Evolutionary conservation across 257 asterid genomes (phyloP), one percentile per base, ranked within the genome.

Genomic region (Nicotiana knightiana): DNA sequence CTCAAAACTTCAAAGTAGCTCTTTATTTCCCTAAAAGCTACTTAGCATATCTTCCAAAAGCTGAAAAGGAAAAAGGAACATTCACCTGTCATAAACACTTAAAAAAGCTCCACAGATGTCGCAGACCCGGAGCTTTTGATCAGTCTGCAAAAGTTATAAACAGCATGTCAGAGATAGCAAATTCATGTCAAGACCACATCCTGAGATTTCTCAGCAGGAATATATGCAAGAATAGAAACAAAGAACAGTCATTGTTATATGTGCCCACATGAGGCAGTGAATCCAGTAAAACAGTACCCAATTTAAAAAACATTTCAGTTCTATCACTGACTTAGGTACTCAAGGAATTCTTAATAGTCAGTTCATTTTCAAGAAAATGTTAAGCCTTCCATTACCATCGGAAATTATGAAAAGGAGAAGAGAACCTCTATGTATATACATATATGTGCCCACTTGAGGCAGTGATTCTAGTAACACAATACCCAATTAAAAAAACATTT

Each of bases 71-170:
- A 37, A 57, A 81, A 67, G 76, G 48, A 87, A 63, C 67, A 73
- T 83, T 81, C 85, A 93, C 98, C 97, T 93, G 92, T 93, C 98
- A 90, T 93, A 93, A 81, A 93, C 93, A 87, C 98, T 94, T 91
- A 94, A 86, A 89, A 94, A 94, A 67, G 98, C 98, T 83, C 98
- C 98, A 87, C 98, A 94, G 65, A 93, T 96, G 95, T 96, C 99
- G 83, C 99, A 94, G 78, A 96, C 98, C 71, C 99, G 99, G 77
- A 96, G 97, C 91, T 96, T 96, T 86, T 96, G 99, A 90, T 96
- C 98, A 81, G 98, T 96, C 98, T 96, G 99, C 39, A 77, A 57
- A 85, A 81, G 39, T 68, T 76, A 66, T 76, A 66, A 71, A 54
- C 53, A 76, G 46, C 53, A 33, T 53, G 85, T 90, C 67, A 91